Percentiles rank a stretch among this genome's conserved stretches.
phyloP scores from a whole-genome alignment of 306 rosid species.

The Ormosia semicastrata region DNA sequence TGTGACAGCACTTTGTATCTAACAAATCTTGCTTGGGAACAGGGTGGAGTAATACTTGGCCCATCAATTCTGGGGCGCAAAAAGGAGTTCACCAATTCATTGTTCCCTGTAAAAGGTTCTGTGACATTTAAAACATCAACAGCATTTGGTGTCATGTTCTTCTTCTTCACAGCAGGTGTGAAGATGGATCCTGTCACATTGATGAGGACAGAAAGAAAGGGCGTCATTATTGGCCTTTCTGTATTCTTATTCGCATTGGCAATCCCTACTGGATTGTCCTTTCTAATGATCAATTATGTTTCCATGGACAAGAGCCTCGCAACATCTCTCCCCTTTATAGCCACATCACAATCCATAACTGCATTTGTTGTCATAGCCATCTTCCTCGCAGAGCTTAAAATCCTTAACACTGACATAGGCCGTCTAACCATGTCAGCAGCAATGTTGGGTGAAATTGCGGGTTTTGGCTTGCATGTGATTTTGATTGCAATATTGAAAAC shows the following conservation, averaged over 20 bases:
- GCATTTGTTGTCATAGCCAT: slow-evolving; percentile 43
- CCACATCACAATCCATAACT: slow-evolving; percentile 42
- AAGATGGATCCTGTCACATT: slow-evolving; percentile 23
- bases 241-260: slow-evolving; percentile 14
- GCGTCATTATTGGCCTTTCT: slow-evolving; percentile 17
- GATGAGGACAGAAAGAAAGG: slow-evolving; percentile 32
- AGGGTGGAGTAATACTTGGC: slow-evolving; percentile 45
- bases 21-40: not conserved
- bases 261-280: not conserved
- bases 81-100: not conserved
- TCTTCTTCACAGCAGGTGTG: slow-evolving; percentile 42
- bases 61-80: slow-evolving; percentile 44
- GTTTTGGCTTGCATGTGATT: not conserved
- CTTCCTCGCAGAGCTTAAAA: slow-evolving; percentile 54
- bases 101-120: slow-evolving; percentile 36
- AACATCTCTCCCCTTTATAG: not conserved
- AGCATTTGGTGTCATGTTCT: slow-evolving; percentile 43
- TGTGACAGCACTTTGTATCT: not conserved
- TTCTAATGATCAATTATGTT: not conserved
- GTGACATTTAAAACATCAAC: slow-evolving; percentile 26
- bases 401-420: slow-evolving; percentile 64
- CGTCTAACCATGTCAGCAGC: slow-evolving; percentile 52
- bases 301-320: not conserved
- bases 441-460: slow-evolving; percentile 37
- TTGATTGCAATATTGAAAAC: slow-evolving; percentile 1